A percentile compares a stretch with the other conserved stretches of the same genome.
Evolutionary conservation across 768 basidiomycete genomes (phyloP).

Genomic region (Tylopilus rubrobrunneus): DNA sequence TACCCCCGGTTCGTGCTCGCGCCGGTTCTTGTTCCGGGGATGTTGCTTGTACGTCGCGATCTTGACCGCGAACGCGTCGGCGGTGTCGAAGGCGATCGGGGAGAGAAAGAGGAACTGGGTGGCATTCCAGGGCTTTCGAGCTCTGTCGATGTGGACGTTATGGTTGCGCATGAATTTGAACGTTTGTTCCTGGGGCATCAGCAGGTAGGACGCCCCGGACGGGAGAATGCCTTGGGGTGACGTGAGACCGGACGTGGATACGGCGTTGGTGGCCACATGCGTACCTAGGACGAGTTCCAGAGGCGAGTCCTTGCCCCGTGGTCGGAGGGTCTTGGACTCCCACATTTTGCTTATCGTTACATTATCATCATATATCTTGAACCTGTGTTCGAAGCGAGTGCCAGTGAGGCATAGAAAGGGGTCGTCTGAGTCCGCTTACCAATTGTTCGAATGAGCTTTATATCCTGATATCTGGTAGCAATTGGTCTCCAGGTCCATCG

Average conservation of each 20-base stretch:
- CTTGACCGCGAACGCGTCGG: constrained; percentile 36
- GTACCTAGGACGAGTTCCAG: constrained; percentile 46
- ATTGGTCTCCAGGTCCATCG: constrained; percentile 13
- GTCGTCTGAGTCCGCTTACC: constrained; percentile 10
- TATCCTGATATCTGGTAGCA: constrained; percentile 30
- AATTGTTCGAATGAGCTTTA: constrained; percentile 28
- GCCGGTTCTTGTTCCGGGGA: constrained; percentile 30
- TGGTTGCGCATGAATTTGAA: constrained; percentile 26
- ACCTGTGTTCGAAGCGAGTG: constrained; percentile 16
- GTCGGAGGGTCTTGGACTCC: constrained; percentile 30
- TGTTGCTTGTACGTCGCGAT: constrained; percentile 38
- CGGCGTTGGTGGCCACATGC: background rate
- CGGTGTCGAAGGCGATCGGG: constrained; percentile 39
- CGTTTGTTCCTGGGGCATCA: constrained; percentile 22
- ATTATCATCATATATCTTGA: constrained; percentile 34
- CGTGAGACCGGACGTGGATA: background rate
- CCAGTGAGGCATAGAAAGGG: background rate
- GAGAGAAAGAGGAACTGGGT: constrained; percentile 43
- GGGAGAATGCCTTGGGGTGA: constrained; percentile 38
- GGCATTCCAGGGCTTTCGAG: constrained; percentile 4
- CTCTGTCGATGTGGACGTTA: background rate
- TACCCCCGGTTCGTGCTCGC: constrained; percentile 35
- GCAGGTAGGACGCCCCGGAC: constrained; percentile 42
- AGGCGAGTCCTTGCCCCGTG: constrained; percentile 21
- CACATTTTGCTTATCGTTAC: constrained; percentile 28